These are phyloP conservation scores for Paecilomyces dactylethromorphus DNA, from an alignment of 2,329 filamentous ascomycete genomes.

Conservation along the genomic window DNA sequence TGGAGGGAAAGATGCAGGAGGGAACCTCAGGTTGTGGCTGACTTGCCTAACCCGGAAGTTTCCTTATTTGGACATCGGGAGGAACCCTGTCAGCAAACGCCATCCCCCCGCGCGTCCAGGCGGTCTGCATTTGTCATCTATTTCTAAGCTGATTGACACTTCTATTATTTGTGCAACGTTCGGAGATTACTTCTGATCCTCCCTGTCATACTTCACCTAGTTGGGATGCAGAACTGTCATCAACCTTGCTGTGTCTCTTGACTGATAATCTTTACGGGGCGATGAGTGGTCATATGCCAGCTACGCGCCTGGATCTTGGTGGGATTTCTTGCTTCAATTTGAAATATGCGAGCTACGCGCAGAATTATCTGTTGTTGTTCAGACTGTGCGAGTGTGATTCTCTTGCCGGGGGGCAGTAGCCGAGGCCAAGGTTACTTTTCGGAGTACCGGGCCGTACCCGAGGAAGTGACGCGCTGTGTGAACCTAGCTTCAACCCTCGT, in stretches of 20 bases:
- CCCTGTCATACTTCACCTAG: background rate
- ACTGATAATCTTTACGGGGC: background rate
- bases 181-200: background rate
- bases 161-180: background rate
- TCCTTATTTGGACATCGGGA: background rate
- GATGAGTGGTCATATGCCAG: background rate
- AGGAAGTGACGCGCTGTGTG: background rate
- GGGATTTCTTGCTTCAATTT: too few relatives aligned
- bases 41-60: background rate
- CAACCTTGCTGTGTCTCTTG: background rate
- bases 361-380: background rate
- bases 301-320: background rate
- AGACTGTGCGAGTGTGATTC: background rate
- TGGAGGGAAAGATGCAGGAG: too few relatives aligned
- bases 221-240: background rate
- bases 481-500: background rate
- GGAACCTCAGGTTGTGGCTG: background rate
- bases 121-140: background rate
- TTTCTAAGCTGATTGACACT: background rate
- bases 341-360: too few relatives aligned
- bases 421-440: background rate
- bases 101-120: background rate
- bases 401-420: background rate
- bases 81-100: background rate
- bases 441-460: background rate